Evolutionary conservation across 352 stramenopile species (phyloP).

Genomic region (Globisporangium ultimum): DNA sequence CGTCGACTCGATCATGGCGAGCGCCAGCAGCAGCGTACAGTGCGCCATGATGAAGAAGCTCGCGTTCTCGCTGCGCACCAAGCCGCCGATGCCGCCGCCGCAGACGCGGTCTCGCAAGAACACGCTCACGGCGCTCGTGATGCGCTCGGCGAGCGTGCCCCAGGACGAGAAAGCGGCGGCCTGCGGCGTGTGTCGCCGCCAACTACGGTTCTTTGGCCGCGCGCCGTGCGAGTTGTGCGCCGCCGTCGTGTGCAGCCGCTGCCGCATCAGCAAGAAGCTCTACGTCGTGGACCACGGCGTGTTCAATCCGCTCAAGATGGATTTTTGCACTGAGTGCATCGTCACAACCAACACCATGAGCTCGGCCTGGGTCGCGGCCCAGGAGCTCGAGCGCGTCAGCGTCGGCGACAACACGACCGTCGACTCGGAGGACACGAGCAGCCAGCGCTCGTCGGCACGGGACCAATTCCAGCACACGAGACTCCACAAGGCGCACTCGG

Average conservation of each 20-base stretch:
- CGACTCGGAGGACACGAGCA: neutral
- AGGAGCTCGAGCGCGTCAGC: constrained; percentile 8
- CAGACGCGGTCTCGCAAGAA: constrained; percentile 15
- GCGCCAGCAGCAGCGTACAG: constrained; percentile 36
- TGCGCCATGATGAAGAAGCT: constrained; percentile 80
- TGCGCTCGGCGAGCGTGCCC: constrained; percentile 5
- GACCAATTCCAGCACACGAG: neutral
- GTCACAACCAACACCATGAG: constrained; percentile 13
- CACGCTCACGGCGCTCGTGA: constrained; percentile 10
- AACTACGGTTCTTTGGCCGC: constrained; percentile 28
- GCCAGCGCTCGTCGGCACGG: neutral
- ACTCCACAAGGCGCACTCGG: constrained; percentile 6
- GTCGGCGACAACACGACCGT: neutral
- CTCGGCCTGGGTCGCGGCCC: constrained; percentile 10
- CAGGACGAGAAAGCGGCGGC: neutral
- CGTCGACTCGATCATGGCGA: constrained; percentile 37
- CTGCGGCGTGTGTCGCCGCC: constrained; percentile 29
- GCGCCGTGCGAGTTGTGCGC: constrained; percentile 33
- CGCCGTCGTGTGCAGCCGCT: constrained; percentile 30
- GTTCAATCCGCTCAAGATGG: constrained; percentile 62
- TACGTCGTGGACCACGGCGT: constrained; percentile 37
- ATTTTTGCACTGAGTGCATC: constrained; percentile 22
- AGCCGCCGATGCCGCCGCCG: constrained; percentile 13
- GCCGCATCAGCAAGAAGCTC: constrained; percentile 47
- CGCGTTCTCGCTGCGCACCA: constrained; percentile 17